phyloP scores from a whole-genome alignment of 495 filamentous ascomycete genomes.

The Penicillium psychrofluorescens region DNA sequence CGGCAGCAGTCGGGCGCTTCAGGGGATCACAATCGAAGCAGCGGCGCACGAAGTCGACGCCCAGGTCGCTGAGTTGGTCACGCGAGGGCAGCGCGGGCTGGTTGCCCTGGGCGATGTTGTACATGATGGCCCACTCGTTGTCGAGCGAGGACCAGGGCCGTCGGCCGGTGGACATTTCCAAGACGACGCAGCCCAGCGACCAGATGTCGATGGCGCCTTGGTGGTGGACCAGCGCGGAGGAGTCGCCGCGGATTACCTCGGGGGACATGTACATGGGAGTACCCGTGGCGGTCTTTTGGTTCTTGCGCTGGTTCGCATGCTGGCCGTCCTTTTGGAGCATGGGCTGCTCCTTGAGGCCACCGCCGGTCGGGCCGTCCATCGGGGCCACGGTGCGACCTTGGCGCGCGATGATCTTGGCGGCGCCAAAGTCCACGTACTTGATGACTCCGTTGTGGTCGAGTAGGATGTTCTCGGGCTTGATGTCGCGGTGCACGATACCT shows the following conservation, averaged over 20 bases:
- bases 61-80: constrained; percentile 77
- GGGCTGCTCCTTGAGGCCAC: constrained; percentile 19
- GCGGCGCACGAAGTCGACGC: constrained; percentile 79
- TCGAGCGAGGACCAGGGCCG: constrained; percentile 96
- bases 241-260: constrained; percentile 88
- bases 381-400: constrained; percentile 81
- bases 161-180: constrained; percentile 94
- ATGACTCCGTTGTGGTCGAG: constrained; percentile 97
- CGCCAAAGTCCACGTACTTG: constrained; percentile 98
- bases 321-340: constrained; percentile 24
- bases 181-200: constrained; percentile 93
- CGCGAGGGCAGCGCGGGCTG: constrained; percentile 71
- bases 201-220: constrained; percentile 94
- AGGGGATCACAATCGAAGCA: constrained; percentile 86
- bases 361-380: constrained; percentile 43
- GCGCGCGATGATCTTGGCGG: constrained; percentile 92
- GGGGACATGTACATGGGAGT: constrained; percentile 99
- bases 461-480: constrained; percentile 98
- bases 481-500: constrained; percentile 88
- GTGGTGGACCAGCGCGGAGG: constrained; percentile 41
- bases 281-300: constrained; percentile 89
- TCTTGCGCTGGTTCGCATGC: constrained; percentile 39
- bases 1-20: constrained; percentile 72
- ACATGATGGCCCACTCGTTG: constrained; percentile 99
- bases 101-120: constrained; percentile 97